Evolutionary conservation across 192 early-diverging fungal genomes (phyloP).

Genomic region (Phycomyces nitens): DNA sequence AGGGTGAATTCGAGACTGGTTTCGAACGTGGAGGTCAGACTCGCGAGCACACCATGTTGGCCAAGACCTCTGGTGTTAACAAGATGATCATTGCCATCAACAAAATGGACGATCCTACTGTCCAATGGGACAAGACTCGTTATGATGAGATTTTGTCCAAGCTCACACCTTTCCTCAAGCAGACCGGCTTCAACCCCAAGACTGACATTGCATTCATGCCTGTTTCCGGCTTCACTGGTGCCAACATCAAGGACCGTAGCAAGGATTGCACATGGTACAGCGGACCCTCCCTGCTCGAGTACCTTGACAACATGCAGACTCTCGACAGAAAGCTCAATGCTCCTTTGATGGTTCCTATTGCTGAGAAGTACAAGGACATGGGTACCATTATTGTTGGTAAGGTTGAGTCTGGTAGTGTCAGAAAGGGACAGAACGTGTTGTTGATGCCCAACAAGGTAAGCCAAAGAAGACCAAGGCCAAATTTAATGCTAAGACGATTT

Average conservation of each 20-base stretch:
- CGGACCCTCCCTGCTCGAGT: constrained; percentile 87
- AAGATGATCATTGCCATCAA: constrained; percentile 92
- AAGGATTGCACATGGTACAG: constrained; percentile 68
- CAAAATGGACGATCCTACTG: constrained; percentile 99
- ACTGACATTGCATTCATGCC: constrained; percentile 86
- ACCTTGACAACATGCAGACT: constrained; percentile 78
- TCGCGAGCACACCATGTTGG: constrained; percentile 94
- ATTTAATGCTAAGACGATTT: not conserved
- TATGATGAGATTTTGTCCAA: constrained; percentile 90
- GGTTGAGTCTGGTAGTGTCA: constrained; percentile 90
- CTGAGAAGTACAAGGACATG: constrained; percentile 98
- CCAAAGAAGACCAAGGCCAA: not conserved
- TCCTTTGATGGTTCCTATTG: constrained; percentile 91
- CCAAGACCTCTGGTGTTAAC: constrained; percentile 96
- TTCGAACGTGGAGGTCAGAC: constrained; percentile 99
- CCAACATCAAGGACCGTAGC: constrained; percentile 86
- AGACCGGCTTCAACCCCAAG: constrained; percentile 85
- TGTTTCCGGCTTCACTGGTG: constrained; percentile 95
- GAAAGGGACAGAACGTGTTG: constrained; percentile 80
- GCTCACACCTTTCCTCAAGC: constrained; percentile 87
- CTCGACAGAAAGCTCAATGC: constrained; percentile 84
- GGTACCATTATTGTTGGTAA: constrained; percentile 95
- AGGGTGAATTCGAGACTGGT: constrained; percentile 99
- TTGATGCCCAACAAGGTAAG: constrained; percentile 92
- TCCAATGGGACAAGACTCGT: constrained; percentile 84